Evolutionary conservation across 2,329 filamentous ascomycete genomes (phyloP).

Genomic region (Sphaerulina musiva): DNA sequence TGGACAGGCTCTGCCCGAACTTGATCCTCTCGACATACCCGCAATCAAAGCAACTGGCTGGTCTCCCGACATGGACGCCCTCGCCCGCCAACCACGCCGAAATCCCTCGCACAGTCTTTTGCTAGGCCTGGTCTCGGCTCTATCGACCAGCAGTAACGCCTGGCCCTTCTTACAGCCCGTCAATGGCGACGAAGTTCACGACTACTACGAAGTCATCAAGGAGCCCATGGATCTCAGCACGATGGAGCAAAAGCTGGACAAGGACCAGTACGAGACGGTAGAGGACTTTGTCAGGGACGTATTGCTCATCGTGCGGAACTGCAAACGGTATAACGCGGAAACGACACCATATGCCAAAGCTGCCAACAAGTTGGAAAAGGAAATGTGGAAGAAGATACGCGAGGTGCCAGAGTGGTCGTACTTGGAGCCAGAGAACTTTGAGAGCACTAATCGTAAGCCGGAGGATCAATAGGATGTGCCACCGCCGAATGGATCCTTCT

Average conservation of each 20-base stretch:
- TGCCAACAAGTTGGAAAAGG: conserved; percentile 87
- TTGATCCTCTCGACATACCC: conserved; percentile 78
- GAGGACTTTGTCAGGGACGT: conserved; percentile 89
- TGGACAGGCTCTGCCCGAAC: conserved; percentile 53
- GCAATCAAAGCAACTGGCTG: conserved; percentile 88
- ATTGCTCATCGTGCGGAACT: conserved; percentile 87
- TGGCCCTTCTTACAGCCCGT: conserved; percentile 96
- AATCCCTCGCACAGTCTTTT: conserved; percentile 95
- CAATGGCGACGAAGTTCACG: conserved; percentile 91
- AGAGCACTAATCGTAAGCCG: conserved; percentile 27
- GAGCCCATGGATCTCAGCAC: conserved; percentile 94
- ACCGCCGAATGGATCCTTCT: not conserved
- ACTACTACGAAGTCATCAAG: conserved; percentile 98
- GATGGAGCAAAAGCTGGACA: conserved; percentile 93
- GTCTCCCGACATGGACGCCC: conserved; percentile 96
- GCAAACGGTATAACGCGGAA: conserved; percentile 92
- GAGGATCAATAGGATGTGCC: conserved; percentile 15
- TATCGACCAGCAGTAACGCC: conserved; percentile 86
- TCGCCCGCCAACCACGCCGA: conserved; percentile 88
- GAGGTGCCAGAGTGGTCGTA: conserved; percentile 80
- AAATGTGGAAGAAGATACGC: conserved; percentile 89
- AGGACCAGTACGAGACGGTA: conserved; percentile 81
- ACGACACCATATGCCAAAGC: conserved; percentile 91
- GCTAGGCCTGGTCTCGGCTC: conserved; percentile 82
- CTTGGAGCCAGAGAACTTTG: conserved; percentile 34